Conservation (phyloP, 164 flowering plant species). For the Amborella trichopoda region DNA sequence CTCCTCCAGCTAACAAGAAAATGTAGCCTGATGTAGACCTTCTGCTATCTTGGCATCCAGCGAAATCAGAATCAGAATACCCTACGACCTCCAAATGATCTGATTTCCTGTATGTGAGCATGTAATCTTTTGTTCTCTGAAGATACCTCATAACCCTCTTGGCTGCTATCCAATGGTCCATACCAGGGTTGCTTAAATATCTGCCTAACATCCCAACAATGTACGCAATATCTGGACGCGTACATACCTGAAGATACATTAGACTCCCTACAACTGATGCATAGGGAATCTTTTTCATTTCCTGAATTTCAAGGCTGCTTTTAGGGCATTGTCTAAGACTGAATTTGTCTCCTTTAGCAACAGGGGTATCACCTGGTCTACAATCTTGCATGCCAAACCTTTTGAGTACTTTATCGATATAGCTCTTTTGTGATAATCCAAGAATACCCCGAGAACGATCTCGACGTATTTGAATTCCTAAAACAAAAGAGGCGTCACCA, state of each 20-base stretch:
- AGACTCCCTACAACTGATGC: too few species aligned
- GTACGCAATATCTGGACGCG: background rate
- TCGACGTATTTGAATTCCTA: background rate
- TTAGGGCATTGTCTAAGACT: background rate
- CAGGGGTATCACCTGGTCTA: background rate
- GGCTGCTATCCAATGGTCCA: slow-evolving; percentile 1
- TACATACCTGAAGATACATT: background rate
- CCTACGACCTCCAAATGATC: slow-evolving; percentile 1
- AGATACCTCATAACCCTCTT: background rate
- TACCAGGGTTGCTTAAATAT: background rate
- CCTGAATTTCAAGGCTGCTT: background rate
- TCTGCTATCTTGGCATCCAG: background rate
- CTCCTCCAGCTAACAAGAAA: background rate
- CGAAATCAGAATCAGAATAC: background rate
- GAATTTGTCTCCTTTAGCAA: background rate
- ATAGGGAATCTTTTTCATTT: background rate
- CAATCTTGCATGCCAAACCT: background rate
- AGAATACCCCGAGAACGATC: background rate
- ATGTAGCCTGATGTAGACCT: background rate
- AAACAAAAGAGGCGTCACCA: background rate
- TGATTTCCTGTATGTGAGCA: slow-evolving; percentile 2
- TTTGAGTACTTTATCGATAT: slow-evolving; percentile 1
- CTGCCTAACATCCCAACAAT: slow-evolving; percentile 1
- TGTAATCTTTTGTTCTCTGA: background rate
- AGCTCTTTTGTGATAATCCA: background rate